Conservation (phyloP, 371 early-diverging fungal species). For the Dichotomocladium elegans region DNA sequence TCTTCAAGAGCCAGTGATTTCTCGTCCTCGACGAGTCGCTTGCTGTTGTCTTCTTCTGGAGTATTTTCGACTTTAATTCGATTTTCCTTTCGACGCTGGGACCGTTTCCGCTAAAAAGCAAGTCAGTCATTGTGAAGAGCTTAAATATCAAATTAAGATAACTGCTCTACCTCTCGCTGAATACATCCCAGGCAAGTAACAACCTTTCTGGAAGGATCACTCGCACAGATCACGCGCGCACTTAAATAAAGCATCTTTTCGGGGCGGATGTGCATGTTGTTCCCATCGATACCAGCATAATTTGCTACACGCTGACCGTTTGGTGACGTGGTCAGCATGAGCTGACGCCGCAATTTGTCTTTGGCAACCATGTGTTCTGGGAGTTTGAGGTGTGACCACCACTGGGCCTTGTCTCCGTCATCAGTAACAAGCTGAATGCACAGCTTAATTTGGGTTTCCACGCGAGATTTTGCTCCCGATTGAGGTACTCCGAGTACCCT, state of each 20-base stretch:
- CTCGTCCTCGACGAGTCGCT: slow-evolving; percentile 35
- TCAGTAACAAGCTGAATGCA: slow-evolving; percentile 82
- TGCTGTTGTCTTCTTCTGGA: slow-evolving; percentile 17
- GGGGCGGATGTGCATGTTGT: slow-evolving; percentile 18
- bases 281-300: slow-evolving; percentile 17
- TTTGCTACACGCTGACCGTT: slow-evolving; percentile 15
- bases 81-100: slow-evolving; percentile 52
- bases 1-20: slow-evolving; percentile 59
- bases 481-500: slow-evolving; percentile 73
- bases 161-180: slow-evolving; percentile 65
- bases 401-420: slow-evolving; percentile 71
- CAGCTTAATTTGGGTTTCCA: slow-evolving; percentile 92
- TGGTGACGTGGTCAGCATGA: slow-evolving; percentile 13
- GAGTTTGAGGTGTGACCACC: slow-evolving; percentile 81
- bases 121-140: background rate
- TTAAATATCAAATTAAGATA: background rate
- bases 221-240: slow-evolving; percentile 82
- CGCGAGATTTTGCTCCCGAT: slow-evolving; percentile 84
- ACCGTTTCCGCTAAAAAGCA: slow-evolving; percentile 42
- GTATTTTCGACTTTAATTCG: slow-evolving; percentile 27
- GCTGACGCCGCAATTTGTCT: slow-evolving; percentile 53
- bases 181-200: slow-evolving; percentile 84
- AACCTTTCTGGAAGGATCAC: slow-evolving; percentile 75
- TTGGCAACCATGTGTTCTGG: slow-evolving; percentile 83
- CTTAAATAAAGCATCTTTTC: slow-evolving; percentile 65